These are phyloP conservation scores for Rhytidiadelphus loreus DNA, from an alignment of 225 moss, liverwort and hornwort genomes.

Conservation along the genomic window DNA sequence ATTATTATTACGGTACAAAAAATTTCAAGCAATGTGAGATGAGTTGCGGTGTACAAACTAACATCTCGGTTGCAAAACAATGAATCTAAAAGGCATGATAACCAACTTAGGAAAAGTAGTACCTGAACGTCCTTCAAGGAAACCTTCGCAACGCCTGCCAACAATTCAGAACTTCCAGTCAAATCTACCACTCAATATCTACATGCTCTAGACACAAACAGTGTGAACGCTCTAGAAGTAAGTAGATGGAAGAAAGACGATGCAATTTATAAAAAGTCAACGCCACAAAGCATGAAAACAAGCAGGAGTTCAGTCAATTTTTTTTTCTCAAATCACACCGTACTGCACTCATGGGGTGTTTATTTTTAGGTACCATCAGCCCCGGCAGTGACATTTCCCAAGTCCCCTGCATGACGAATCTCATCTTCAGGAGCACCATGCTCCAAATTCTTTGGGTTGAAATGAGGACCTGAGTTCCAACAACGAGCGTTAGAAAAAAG, in stretches of 20 bases:
- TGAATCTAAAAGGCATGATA: not conserved
- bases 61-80: not conserved
- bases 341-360: not conserved
- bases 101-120: not conserved
- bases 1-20: not conserved
- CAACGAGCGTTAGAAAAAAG: not conserved
- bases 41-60: not conserved
- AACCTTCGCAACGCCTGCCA: slow-evolving; percentile 27
- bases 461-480: slow-evolving; percentile 39
- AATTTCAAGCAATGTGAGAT: not conserved
- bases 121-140: slow-evolving; percentile 27
- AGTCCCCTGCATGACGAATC: slow-evolving; percentile 57
- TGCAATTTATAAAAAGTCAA: not conserved
- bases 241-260: not conserved
- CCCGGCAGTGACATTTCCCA: slow-evolving; percentile 46
- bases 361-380: slow-evolving; percentile 18
- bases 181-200: not conserved
- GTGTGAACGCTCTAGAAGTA: not conserved
- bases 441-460: slow-evolving; percentile 29
- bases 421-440: slow-evolving; percentile 59
- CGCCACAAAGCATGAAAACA: not conserved
- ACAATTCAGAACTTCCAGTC: not conserved
- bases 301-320: not conserved
- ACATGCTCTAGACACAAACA: not conserved
- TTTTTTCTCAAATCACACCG: not conserved